Base-by-base conservation (phyloP, 345 rosid genomes). In the Lepidium africanum region DNA sequence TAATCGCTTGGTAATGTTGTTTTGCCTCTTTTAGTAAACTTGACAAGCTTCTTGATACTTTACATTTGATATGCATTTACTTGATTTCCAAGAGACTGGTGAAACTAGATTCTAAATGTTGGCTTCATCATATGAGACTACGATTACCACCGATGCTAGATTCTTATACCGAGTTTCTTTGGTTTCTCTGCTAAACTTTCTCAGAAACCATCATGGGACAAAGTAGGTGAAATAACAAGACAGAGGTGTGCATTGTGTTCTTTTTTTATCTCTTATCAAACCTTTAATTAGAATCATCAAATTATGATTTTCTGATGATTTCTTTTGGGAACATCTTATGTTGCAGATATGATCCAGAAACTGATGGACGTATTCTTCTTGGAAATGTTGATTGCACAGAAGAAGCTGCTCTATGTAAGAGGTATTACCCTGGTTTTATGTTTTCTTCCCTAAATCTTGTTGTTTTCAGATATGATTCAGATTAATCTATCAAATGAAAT, bases 131-230 rank as follows among this genome's bases (percentile, higher is more conserved):
- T 21, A 49, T 21, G 14, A 42, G 25, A 23, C 33, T 30, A 30
- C 7, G 33, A 30, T n/a, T n/a, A n/a, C n/a, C n/a, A n/a, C n/a
- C n/a, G n/a, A n/a, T n/a, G n/a, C n/a, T n/a, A n/a, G n/a, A n/a
- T n/a, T n/a, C n/a, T n/a, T n/a, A n/a, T n/a, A n/a, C n/a, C n/a
- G n/a, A n/a, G n/a, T n/a, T n/a, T n/a, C n/a, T n/a, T n/a, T n/a
- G 11, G 12, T 42, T 25, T 32, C 30, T 36, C 11, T 59, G 50
- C 35, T 57, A 59, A 59, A 70, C 17, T 33, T 78, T 30, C 71
- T 72, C 89, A 94, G 99, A 94, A 85, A 87, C 91, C 97, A 33
- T 86, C 97, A 4, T 94, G 99, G 99, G 96, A 89, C 75, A 94
- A 83, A 69, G 87, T 97, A 63, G 87, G 96, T 72, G 81, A 78